These are phyloP conservation scores for Plasmodium gonderi DNA, from an alignment of 169 alveolate species.

Conservation along the genomic window DNA sequence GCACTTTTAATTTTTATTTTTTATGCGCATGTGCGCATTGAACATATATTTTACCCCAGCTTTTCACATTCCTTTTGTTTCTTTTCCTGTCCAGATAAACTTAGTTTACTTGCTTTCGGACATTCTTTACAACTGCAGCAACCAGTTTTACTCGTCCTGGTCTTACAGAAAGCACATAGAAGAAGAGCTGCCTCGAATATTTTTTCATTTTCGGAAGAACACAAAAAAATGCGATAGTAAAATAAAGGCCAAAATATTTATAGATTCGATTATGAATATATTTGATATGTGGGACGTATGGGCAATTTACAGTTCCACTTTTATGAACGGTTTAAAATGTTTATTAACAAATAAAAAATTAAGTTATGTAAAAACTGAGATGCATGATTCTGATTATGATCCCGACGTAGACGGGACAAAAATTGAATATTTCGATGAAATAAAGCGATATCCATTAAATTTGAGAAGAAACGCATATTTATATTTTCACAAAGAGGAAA, in stretches of 20 bases:
- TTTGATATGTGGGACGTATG: constrained; percentile 48
- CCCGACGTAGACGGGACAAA: constrained; percentile 43
- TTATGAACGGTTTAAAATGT: constrained; percentile 60
- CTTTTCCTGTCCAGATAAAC: constrained; percentile 69
- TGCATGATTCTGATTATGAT: constrained; percentile 16
- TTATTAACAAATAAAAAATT: constrained; percentile 39
- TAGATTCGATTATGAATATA: constrained; percentile 41
- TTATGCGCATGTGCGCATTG: too few species aligned
- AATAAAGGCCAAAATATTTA: constrained; percentile 40
- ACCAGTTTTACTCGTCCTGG: constrained; percentile 80
- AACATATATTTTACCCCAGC: background rate
- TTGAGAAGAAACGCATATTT: constrained; percentile 65
- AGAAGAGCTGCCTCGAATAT: constrained; percentile 78
- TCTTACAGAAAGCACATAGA: constrained; percentile 79
- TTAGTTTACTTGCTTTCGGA: constrained; percentile 82
- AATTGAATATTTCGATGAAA: constrained; percentile 55
- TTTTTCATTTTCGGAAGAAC: constrained; percentile 75
- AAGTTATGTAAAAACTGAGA: constrained; percentile 45
- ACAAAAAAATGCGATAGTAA: constrained; percentile 53
- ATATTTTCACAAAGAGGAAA: constrained; percentile 44
- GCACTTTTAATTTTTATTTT: background rate
- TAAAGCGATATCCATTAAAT: constrained; percentile 48
- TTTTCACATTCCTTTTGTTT: background rate
- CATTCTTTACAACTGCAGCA: constrained; percentile 79
- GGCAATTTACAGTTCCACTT: constrained; percentile 38